These are phyloP conservation scores for Euphorbia lathyris DNA, from an alignment of 345 rosid genomes.

Conservation along the genomic window DNA sequence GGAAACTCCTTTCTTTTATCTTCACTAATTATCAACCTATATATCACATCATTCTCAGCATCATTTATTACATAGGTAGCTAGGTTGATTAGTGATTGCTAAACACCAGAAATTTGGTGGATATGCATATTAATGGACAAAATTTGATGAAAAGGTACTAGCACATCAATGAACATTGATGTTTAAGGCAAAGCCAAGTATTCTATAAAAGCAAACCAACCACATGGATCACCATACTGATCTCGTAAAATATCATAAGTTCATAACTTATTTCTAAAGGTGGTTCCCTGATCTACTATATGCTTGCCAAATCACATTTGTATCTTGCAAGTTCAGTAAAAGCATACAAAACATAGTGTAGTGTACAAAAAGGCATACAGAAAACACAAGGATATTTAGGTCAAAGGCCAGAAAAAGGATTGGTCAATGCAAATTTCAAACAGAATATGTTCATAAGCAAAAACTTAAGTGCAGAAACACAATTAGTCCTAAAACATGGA, in stretches of 20 bases:
- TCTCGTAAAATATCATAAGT: neutral
- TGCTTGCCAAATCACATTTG: neutral
- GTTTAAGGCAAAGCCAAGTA: too few species aligned
- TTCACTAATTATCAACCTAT: neutral
- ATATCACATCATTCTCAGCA: neutral
- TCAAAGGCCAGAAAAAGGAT: neutral
- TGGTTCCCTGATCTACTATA: neutral
- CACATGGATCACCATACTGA: neutral
- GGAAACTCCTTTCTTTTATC: neutral
- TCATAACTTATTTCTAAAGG: too few species aligned
- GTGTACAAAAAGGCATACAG: too few species aligned
- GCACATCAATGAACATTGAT: neutral
- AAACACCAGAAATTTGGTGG: too few species aligned
- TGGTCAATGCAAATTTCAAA: neutral
- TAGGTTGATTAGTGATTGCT: too few species aligned
- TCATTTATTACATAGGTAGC: neutral
- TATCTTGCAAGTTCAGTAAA: neutral
- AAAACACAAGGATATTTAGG: too few species aligned
- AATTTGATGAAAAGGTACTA: neutral
- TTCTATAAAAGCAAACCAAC: constrained; percentile 3
- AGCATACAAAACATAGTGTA: neutral
- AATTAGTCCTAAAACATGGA: neutral
- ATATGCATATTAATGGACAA: neutral
- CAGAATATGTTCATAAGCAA: neutral
- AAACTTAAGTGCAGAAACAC: neutral